A percentile compares a stretch with the other conserved stretches of the same genome.
Evolutionary conservation across 495 filamentous ascomycete species (phyloP).

Genomic region (Neurospora sp.): DNA sequence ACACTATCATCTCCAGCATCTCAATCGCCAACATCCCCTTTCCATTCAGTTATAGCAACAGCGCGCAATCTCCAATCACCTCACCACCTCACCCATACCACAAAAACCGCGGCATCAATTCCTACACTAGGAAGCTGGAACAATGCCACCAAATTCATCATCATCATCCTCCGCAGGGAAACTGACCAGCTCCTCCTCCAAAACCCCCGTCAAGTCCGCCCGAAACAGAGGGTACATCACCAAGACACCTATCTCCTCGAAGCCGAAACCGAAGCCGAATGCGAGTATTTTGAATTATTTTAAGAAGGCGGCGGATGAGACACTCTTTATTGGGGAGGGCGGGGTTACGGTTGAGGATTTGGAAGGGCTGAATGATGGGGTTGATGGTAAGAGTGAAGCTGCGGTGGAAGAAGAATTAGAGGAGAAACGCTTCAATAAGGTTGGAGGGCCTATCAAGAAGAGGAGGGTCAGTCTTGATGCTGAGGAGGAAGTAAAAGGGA

Average conservation of each 20-base stretch:
- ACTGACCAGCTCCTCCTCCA: neutral
- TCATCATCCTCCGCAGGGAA: neutral
- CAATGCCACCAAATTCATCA: neutral
- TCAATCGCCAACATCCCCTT: neutral
- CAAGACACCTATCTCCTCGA: slow-evolving; percentile 2
- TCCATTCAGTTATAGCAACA: neutral
- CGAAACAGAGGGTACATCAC: neutral
- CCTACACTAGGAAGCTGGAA: neutral
- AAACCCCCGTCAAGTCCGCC: neutral
- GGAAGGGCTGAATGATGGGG: neutral
- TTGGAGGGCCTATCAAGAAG: slow-evolving; percentile 32
- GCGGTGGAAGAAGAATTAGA: neutral
- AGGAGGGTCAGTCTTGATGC: slow-evolving; percentile 22
- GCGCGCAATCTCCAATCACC: neutral
- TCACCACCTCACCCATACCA: neutral
- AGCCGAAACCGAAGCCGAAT: slow-evolving; percentile 39
- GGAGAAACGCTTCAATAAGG: slow-evolving; percentile 42
- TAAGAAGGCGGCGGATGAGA: slow-evolving; percentile 53
- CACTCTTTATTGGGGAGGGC: slow-evolving; percentile 19
- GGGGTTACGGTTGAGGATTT: neutral
- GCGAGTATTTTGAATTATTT: slow-evolving; percentile 74
- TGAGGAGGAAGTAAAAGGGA: neutral
- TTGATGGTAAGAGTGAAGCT: neutral
- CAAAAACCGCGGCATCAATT: neutral
- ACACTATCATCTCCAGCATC: neutral